Base-by-base conservation (phyloP, 345 rosid species). In the Excoecaria cochinchinensis region DNA sequence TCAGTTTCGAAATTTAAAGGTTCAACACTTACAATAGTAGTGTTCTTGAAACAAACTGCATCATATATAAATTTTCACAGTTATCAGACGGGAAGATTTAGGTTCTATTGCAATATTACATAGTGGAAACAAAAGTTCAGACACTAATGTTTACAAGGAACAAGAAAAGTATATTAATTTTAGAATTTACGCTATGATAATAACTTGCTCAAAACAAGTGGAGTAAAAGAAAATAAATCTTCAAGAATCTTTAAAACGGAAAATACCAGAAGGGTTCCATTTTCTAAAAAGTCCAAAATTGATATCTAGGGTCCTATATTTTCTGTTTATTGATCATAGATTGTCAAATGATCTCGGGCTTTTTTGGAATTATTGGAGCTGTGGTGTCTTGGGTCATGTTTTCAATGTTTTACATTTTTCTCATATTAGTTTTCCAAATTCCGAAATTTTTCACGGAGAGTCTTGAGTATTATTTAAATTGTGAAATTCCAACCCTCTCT, bases 21-120 rank as follows among this genome's bases (percentile, higher is more conserved):
- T 57, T 52, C 24, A 38, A 39, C 38, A 11, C 56, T 50, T 65
- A 25, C 57, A 42, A 25, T 65, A 7, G 75, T 44, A n/a, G 53
- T 64, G 63, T 16, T 79, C 52, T 74, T 47, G 22, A 78, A 72
- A 67, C 51, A n/a, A 58, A 67, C 81, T 77, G 73, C 68, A 63
- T 16, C 17, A 36, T 46, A 11, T n/a, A 16, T 17, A 9, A 40
- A 51, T 21, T 7, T 10, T 52, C 8, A 50, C 38, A 10, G 12
- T 25, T 31, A 31, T 57, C 25, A 50, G n/a, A 60, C 48, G 61
- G 40, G 24, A 56, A 58, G 62, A 58, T 22, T 14, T 36, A 58
- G 36, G 38, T 3, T 38, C 1, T 2, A 15, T 31, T 62, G 38
- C 11, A 13, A 61, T 13, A 58, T 12, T 21, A 36, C 62, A 58